Base-by-base conservation (phyloP, 768 basidiomycete genomes). In the Amanita pallidorosea region DNA sequence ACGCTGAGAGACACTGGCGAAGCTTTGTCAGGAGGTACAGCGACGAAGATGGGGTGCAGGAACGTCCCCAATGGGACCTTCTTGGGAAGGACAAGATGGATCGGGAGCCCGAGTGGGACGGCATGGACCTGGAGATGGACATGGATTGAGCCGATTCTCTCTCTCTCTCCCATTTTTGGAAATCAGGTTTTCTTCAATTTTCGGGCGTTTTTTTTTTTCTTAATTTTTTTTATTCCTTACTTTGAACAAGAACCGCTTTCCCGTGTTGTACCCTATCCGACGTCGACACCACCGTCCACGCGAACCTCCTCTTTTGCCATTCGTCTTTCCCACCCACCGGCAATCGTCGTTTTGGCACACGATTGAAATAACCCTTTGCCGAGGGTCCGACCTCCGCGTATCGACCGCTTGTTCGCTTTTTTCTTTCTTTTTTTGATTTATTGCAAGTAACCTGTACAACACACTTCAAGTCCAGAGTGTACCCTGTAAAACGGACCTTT, bases 81-180 rank as follows among this genome's bases (percentile, higher is more conserved):
- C 53, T 53, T 22, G 58, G 71, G 70, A 70, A 64, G 62, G 60
- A 41, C 74, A 72, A 44, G n/a, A 42, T 29, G 20, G 18, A 33
- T 9, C 35, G 42, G n/a, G 22, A 58, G 43, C 58, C 63, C 20
- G 57, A 60, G 52, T 81, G 79, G 80, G 77, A 80, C 45, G 79
- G 77, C 4, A 73, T 77, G 71, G 79, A 80, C 53, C 84, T 87
- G 80, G 85, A 83, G 50, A 82, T 83, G 80, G 80, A 82, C 58
- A 77, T 84, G 76, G 75, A 78, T 65, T 74, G 60, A 49, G 17
- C 33, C 31, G 25, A 46, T 29, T 8, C 9, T 29, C 9, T 9
- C 29, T 9, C 29, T 18, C 18, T 17, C n/a, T 31, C 23, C 7
- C 29, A 22, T 45, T 45, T 45, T 15, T 17, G 33, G 42, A 27